Base-by-base conservation (phyloP, 768 basidiomycete species). In the Tubosaeta sp. region DNA sequence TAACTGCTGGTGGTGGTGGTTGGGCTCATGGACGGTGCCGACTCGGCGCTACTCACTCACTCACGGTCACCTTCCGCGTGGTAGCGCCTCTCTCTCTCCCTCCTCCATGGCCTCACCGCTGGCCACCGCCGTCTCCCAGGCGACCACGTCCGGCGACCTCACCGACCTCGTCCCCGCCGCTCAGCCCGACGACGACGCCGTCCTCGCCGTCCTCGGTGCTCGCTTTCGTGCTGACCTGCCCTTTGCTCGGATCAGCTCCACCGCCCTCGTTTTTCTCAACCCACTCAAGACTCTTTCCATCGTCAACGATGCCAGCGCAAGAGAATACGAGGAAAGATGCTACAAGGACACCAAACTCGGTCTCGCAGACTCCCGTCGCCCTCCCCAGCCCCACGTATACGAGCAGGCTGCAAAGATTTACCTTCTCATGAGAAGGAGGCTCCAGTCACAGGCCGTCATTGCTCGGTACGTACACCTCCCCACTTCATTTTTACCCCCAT, bases 391-490 rank as follows among this genome's bases (percentile, higher is more conserved):
- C 29, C 83, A 83, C 60, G 59, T 81, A 1, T 86, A 82, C 61
- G 85, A 86, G 52, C 69, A 83, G 38, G 84, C 84, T 1, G 80
- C 78, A 26, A 71, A 79, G 56, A 74, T 79, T 26, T 86, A 84
- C 66, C 68, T 81, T 46, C 59, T 84, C 46, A 83, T 83, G 80
- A 67, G 75, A 56, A 73, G 84, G 60, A 71, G 74, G 43, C 65
- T 65, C 26, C 75, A 84, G 68, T 74, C 76, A 3, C 84, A 86
- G 62, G 74, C 74, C 16, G 65, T 86, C 27, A 57, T 84, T 26
- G 80, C 80, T 64, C 74, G 80, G 84, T 84, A 53, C 43, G 27
- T 43, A n/a, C 42, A 44, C 10, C 27, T 61, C 35, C 47, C 47
- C 51, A 46, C 46, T 34, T 46, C 46, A 38, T 34, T 32, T 49